These are phyloP conservation scores for Helicostylum pulchrum DNA, from an alignment of 192 early-diverging fungal species.

Conservation along the genomic window DNA sequence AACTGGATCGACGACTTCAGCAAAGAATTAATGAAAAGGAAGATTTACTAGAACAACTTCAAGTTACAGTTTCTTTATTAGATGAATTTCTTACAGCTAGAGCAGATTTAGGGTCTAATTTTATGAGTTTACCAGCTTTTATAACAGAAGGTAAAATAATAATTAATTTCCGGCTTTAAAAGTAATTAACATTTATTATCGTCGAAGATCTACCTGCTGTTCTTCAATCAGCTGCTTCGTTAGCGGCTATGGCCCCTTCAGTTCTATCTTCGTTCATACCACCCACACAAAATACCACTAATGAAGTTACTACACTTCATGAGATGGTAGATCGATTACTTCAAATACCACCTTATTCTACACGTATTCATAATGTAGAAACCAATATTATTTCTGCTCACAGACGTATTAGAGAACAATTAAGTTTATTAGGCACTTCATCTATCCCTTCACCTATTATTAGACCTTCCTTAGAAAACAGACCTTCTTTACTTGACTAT, in stretches of 20 bases:
- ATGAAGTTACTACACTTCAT: not conserved
- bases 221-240: slow-evolving; percentile 11
- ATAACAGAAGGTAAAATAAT: slow-evolving; percentile 19
- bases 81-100: slow-evolving; percentile 23
- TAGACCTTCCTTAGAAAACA: not conserved
- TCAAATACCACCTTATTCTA: slow-evolving; percentile 21
- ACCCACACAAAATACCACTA: not conserved
- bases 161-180: no score
- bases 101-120: slow-evolving; percentile 5
- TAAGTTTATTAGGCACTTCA: slow-evolving; percentile 7
- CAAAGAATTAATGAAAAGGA: slow-evolving; percentile 19
- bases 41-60: slow-evolving; percentile 18
- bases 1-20: slow-evolving; percentile 16
- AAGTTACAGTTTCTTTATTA: slow-evolving; percentile 19
- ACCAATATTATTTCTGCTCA: slow-evolving; percentile 17
- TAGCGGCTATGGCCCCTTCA: not conserved
- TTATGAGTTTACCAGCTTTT: slow-evolving; percentile 10
- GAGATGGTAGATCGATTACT: slow-evolving; percentile 16
- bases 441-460: slow-evolving; percentile 8
- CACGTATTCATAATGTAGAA: slow-evolving; percentile 15
- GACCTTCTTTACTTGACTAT: not conserved
- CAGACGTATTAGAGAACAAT: slow-evolving; percentile 22
- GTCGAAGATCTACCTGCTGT: slow-evolving; percentile 18
- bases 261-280: not conserved
- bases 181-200: not conserved